Evolutionary conservation across 2,329 filamentous ascomycete species (phyloP).

Genomic region (Pyricularia sp.): DNA sequence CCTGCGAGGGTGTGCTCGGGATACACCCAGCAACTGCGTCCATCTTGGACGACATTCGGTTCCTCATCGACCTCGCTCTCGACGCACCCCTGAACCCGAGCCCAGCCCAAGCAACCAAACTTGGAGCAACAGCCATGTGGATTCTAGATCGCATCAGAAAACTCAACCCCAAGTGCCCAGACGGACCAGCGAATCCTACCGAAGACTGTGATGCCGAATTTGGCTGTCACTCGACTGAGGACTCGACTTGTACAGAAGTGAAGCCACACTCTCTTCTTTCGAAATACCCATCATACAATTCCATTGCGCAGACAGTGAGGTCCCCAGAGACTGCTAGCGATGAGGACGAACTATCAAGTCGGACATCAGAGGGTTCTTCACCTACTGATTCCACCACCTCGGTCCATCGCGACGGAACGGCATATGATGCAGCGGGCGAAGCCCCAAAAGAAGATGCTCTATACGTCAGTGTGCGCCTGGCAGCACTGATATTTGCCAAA

Average conservation of each 20-base stretch:
- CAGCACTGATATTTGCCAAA: constrained; percentile 36
- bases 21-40: constrained; percentile 34
- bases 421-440: constrained; percentile 28
- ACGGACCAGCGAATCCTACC: background rate
- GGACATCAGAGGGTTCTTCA: constrained; percentile 10
- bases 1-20: constrained; percentile 26
- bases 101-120: constrained; percentile 21
- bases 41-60: constrained; percentile 41
- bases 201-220: background rate
- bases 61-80: constrained; percentile 30
- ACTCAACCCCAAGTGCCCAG: constrained; percentile 16
- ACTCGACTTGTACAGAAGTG: constrained; percentile 3
- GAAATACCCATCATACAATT: constrained; percentile 10
- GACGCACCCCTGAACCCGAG: constrained; percentile 23
- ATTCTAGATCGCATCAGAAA: constrained; percentile 26
- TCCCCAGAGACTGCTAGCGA: background rate
- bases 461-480: constrained; percentile 34
- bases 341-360: background rate
- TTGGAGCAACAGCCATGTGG: constrained; percentile 27
- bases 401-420: background rate
- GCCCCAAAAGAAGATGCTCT: constrained; percentile 30
- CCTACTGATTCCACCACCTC: background rate
- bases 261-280: constrained; percentile 13
- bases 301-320: background rate
- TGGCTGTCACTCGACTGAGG: constrained; percentile 2